Evolutionary conservation across 805 yeast species (phyloP).

Genomic region (Metschnikowia henanensis): DNA sequence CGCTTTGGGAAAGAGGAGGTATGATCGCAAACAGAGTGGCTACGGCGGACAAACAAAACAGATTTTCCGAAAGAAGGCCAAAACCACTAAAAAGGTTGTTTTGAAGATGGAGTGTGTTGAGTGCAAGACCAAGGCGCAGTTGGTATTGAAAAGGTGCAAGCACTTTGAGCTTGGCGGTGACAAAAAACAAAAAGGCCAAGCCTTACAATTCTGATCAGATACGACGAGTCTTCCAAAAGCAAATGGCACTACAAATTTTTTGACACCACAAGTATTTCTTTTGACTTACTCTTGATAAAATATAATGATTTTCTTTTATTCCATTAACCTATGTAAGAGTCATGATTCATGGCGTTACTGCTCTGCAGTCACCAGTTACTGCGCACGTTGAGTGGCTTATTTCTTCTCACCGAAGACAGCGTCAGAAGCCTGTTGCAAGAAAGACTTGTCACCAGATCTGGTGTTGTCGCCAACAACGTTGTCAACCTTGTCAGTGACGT

Average conservation of each 20-base stretch:
- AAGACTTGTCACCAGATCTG: slow-evolving; percentile 36
- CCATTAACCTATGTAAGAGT: background rate
- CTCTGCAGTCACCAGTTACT: slow-evolving; percentile 1
- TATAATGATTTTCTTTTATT: slow-evolving; percentile 5
- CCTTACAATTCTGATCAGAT: slow-evolving; percentile 86
- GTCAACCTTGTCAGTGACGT: slow-evolving; percentile 37
- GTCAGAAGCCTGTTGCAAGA: slow-evolving; percentile 45
- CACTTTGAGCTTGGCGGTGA: slow-evolving; percentile 99
- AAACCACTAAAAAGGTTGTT: slow-evolving; percentile 99
- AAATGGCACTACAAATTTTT: too few species aligned
- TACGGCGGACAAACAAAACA: slow-evolving; percentile 99
- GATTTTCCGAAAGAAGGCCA: slow-evolving; percentile 99
- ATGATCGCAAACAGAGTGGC: slow-evolving; percentile 99
- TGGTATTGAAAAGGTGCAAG: slow-evolving; percentile 99
- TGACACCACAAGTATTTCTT: too few species aligned
- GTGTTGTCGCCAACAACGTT: slow-evolving; percentile 37
- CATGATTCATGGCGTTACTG: background rate
- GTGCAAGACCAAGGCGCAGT: slow-evolving; percentile 99
- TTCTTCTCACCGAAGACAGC: slow-evolving; percentile 42
- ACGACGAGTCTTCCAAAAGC: background rate
- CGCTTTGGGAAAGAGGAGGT: slow-evolving; percentile 99
- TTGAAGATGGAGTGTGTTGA: slow-evolving; percentile 98
- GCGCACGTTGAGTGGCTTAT: slow-evolving; percentile 3
- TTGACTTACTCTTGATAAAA: too few species aligned
- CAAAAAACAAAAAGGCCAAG: slow-evolving; percentile 99